Conservation (phyloP, 2,329 filamentous ascomycete species). For the Fusarium goolgardi region DNA sequence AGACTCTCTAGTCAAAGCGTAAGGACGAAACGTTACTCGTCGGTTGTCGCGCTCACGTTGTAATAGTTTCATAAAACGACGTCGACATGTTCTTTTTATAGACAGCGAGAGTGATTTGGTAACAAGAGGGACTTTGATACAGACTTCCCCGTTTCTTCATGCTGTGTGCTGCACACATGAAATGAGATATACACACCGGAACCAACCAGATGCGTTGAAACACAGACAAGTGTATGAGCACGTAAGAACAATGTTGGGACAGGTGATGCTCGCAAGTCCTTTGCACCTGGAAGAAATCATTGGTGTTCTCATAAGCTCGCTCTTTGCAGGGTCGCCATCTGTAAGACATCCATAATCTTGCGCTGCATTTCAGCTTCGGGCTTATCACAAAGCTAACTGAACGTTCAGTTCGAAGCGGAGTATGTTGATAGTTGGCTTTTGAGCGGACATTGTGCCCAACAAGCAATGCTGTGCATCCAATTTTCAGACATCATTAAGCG, state of each 20-base stretch:
- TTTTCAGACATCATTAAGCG: slow-evolving; percentile 56
- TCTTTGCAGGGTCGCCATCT: slow-evolving; percentile 38
- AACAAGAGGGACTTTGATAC: slow-evolving; percentile 42
- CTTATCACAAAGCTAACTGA: neutral
- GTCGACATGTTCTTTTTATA: slow-evolving; percentile 27
- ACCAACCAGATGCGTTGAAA: slow-evolving; percentile 23
- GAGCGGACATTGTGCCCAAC: slow-evolving; percentile 56
- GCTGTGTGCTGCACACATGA: slow-evolving; percentile 56
- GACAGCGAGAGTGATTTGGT: slow-evolving; percentile 23
- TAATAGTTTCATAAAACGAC: slow-evolving; percentile 21
- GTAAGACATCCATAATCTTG: slow-evolving; percentile 13
- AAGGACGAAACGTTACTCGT: neutral
- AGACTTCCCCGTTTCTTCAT: slow-evolving; percentile 54
- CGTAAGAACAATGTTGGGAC: slow-evolving; percentile 53
- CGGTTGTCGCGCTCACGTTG: neutral
- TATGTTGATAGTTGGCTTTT: slow-evolving; percentile 59
- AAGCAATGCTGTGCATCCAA: slow-evolving; percentile 57
- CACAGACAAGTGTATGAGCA: slow-evolving; percentile 56
- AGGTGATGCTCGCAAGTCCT: slow-evolving; percentile 54
- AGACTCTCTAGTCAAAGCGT: slow-evolving; percentile 21
- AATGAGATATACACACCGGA: slow-evolving; percentile 47
- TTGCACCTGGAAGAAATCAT: slow-evolving; percentile 56
- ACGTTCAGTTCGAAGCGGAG: slow-evolving; percentile 44
- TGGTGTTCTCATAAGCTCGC: slow-evolving; percentile 55
- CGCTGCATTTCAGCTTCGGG: neutral